Evolutionary conservation across 2,329 filamentous ascomycete genomes (phyloP).

Genomic region (Sphaerostilbella broomeana): DNA sequence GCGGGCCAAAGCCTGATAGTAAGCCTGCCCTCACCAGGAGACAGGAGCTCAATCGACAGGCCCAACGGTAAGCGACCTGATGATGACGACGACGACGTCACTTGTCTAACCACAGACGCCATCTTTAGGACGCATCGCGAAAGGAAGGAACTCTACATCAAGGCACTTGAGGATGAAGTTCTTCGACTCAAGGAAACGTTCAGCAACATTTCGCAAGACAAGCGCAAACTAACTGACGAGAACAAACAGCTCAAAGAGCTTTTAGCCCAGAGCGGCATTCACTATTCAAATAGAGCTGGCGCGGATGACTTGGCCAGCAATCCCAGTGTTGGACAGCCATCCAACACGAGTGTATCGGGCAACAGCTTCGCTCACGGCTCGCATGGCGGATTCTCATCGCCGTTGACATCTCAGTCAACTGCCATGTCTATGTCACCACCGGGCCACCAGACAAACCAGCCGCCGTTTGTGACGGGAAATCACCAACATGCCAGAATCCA

Average conservation of each 20-base stretch:
- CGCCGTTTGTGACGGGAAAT: conserved; percentile 26
- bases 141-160: conserved; percentile 93
- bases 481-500: conserved; percentile 25
- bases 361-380: conserved; percentile 49
- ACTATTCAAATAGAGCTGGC: conserved; percentile 22
- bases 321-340: conserved; percentile 38
- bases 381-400: conserved; percentile 40
- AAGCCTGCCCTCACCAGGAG: conserved; percentile 87
- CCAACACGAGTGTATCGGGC: conserved; percentile 53
- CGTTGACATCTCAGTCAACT: conserved; percentile 38
- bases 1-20: conserved; percentile 93
- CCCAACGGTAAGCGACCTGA: conserved; percentile 64
- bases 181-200: conserved; percentile 82
- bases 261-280: conserved; percentile 48
- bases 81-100: background rate
- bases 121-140: conserved; percentile 79
- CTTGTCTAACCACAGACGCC: background rate
- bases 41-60: conserved; percentile 91
- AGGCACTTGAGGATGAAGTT: conserved; percentile 85
- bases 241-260: conserved; percentile 64
- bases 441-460: conserved; percentile 18
- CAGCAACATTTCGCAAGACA: conserved; percentile 65
- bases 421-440: conserved; percentile 33
- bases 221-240: conserved; percentile 68
- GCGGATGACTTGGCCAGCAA: conserved; percentile 40